phyloP scores from a whole-genome alignment of 257 asterid species.

The Thymus mandschuricus region DNA sequence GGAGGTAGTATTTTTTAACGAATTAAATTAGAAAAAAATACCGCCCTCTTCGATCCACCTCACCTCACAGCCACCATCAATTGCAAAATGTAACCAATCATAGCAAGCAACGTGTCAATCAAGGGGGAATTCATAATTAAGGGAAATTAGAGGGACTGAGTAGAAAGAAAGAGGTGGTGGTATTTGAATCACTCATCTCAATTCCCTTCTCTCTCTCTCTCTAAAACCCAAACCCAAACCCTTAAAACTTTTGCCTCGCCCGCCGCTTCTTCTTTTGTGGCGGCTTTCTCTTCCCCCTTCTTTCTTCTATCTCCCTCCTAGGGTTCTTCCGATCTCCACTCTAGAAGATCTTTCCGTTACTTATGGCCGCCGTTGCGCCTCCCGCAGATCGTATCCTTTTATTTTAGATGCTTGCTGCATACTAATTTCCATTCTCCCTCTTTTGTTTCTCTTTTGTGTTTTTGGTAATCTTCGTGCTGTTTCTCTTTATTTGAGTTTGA shows the following conservation, averaged over 20 bases:
- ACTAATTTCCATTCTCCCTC: no score
- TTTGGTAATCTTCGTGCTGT: background rate
- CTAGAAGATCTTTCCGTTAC: slow-evolving; percentile 22
- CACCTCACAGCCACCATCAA: no score
- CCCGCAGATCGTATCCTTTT: slow-evolving; percentile 70
- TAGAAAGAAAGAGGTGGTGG: slow-evolving; percentile 31
- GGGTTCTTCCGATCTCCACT: slow-evolving; percentile 9
- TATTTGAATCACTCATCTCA: slow-evolving; percentile 34
- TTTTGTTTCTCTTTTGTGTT: background rate
- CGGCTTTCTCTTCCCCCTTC: slow-evolving; percentile 41
- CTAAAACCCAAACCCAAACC: slow-evolving; percentile 48
- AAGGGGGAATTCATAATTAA: slow-evolving; percentile 34
- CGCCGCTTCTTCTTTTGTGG: slow-evolving; percentile 38
- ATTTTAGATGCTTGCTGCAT: background rate
- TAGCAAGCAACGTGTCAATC: no score
- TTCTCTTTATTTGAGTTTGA: background rate
- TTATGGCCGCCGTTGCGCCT: slow-evolving; percentile 64
- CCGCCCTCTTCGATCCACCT: no score
- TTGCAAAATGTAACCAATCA: no score
- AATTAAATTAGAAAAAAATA: no score
- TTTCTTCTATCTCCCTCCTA: background rate
- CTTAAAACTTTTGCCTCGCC: slow-evolving; percentile 14
- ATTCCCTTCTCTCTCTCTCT: slow-evolving; percentile 36
- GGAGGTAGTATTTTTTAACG: no score
- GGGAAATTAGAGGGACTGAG: slow-evolving; percentile 34